Base-by-base conservation (phyloP, 148 eudicot species). In the Rhododendron simsii region DNA sequence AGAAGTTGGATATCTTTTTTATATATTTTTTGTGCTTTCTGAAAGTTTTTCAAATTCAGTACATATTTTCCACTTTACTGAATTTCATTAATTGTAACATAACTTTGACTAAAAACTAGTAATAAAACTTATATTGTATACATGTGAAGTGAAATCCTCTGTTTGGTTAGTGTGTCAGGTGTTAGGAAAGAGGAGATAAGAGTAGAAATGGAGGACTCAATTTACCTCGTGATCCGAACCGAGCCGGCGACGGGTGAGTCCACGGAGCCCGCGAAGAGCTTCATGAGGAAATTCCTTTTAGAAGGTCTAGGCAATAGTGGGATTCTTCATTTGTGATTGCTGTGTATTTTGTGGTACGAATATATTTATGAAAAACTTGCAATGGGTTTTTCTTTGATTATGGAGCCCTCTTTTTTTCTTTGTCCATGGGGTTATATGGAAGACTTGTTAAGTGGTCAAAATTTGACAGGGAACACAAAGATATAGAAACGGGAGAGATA, bases 141-240 rank as follows among this genome's bases (percentile, higher is more conserved):
- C 48, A 51, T n/a, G 50, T 28, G 37, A 35, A 80, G 50, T 80
- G 20, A 33, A 81, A 16, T 8, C 30, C 13, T 53, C 14, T 57
- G 23, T 81, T 18, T 81, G 28, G 28, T 26, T 63, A 20, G 2
- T 18, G 2, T 86, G 65, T 74, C 84, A 93, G 96, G 96, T 88
- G 91, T 93, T 61, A 93, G 90, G 87, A 95, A 95, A 74, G 95
- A 94, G 86, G 92, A 92, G 39, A 90, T 95, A 73, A 93, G 87
- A 84, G 95, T 94, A 51, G 98, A 95, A 86, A 89, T 94, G 74
- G 96, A 95, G 87, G 98, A 94, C 87, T 92, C 94, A 45, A 89
- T 20, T 10, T 94, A 92, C 91, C 90, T 95, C 45, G 93, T 93
- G 80, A 94, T 95, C 33, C 87, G 94, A 76, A 93, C 98, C 0